phyloP scores from a whole-genome alignment of 306 rosid species.

The Mimosa bimucronata region DNA sequence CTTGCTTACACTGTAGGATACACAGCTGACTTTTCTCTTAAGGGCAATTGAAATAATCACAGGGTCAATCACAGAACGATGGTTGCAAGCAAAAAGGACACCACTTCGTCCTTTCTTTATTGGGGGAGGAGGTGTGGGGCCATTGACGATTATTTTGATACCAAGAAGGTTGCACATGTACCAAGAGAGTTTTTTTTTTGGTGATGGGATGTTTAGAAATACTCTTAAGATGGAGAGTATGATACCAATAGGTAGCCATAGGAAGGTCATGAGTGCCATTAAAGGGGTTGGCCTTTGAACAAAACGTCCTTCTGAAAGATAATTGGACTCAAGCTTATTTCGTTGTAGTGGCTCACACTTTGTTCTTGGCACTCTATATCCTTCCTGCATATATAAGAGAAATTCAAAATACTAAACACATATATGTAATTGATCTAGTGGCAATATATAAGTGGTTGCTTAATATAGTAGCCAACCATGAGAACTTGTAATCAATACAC shows the following conservation, averaged over 20 bases:
- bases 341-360: constrained; percentile 67
- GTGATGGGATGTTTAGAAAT: constrained; percentile 73
- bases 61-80: constrained; percentile 84
- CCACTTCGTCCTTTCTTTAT: constrained; percentile 65
- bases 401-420: too few species aligned
- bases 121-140: constrained; percentile 90
- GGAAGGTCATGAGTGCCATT: constrained; percentile 58
- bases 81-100: constrained; percentile 85
- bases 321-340: constrained; percentile 77
- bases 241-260: constrained; percentile 86
- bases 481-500: too few species aligned
- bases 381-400: constrained; percentile 59
- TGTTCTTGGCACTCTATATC: constrained; percentile 70
- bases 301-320: constrained; percentile 94
- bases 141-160: constrained; percentile 66
- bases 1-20: constrained; percentile 87
- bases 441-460: too few species aligned
- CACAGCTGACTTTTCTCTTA: constrained; percentile 85
- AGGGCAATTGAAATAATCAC: constrained; percentile 72
- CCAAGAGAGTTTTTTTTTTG: constrained; percentile 67
- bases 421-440: too few species aligned
- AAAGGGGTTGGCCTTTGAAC: constrained; percentile 85
- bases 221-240: constrained; percentile 72
- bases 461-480: too few species aligned
- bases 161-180: constrained; percentile 76